Conservation (phyloP, 2,329 filamentous ascomycete species). For the Capronia epimyces region DNA sequence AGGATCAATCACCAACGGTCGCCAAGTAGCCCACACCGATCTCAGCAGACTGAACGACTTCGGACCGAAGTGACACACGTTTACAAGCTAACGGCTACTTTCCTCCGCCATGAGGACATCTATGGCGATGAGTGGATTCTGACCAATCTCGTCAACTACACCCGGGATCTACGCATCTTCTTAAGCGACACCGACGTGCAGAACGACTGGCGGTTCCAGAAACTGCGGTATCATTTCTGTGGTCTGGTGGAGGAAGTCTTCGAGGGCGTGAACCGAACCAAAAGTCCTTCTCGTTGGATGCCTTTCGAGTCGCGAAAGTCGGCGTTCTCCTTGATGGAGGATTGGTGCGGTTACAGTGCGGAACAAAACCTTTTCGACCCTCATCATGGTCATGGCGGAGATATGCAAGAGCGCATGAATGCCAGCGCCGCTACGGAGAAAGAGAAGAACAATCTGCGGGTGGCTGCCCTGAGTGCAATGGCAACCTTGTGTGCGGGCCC, state of each 20-base stretch:
- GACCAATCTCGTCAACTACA: constrained; percentile 79
- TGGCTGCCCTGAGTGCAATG: constrained; percentile 91
- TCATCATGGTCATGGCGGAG: constrained; percentile 50
- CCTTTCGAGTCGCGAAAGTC: constrained; percentile 95
- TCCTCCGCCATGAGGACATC: constrained; percentile 70
- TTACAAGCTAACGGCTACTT: constrained; percentile 88
- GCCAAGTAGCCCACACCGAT: constrained; percentile 73
- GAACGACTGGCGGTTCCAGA: constrained; percentile 90
- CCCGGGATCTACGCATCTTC: constrained; percentile 88
- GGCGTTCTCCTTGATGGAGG: constrained; percentile 93
- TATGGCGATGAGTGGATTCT: constrained; percentile 87
- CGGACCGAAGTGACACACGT: constrained; percentile 94
- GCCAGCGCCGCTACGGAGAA: constrained; percentile 92
- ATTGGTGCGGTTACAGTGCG: constrained; percentile 96
- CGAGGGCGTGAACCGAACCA: constrained; percentile 78
- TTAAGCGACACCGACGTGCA: constrained; percentile 92
- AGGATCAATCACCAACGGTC: constrained; percentile 77
- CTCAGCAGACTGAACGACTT: constrained; percentile 76
- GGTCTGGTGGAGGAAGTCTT: constrained; percentile 89
- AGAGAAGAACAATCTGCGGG: constrained; percentile 86
- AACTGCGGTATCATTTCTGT: constrained; percentile 86
- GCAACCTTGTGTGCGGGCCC: constrained; percentile 76
- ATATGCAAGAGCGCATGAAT: constrained; percentile 61
- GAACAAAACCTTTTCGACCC: constrained; percentile 81
- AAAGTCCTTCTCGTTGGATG: constrained; percentile 87